These are phyloP conservation scores for Chrysanthemum lavandulifolium DNA, from an alignment of 129 eudicot species.

Conservation along the genomic window DNA sequence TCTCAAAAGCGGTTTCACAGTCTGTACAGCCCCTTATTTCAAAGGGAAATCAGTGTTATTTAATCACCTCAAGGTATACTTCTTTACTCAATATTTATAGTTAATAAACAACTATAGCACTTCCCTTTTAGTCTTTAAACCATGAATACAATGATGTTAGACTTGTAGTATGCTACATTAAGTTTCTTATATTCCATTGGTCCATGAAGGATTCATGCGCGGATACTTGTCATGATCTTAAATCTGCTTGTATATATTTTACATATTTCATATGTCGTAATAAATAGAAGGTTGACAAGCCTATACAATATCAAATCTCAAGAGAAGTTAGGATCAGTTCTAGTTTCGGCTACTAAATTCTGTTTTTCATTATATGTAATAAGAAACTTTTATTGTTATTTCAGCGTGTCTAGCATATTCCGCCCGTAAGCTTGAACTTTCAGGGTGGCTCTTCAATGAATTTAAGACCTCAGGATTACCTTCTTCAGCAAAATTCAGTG, in stretches of 20 bases:
- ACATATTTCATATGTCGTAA: too few relatives aligned
- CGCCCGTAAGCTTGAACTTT: slow-evolving; percentile 78
- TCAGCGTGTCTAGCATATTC: slow-evolving; percentile 65
- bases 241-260: neutral
- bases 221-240: neutral
- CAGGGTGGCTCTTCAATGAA: slow-evolving; percentile 89
- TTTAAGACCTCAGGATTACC: slow-evolving; percentile 81
- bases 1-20: slow-evolving; percentile 55
- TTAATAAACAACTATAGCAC: neutral
- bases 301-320: neutral
- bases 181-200: neutral
- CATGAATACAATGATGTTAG: neutral
- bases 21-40: slow-evolving; percentile 67
- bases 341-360: neutral
- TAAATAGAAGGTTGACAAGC: neutral
- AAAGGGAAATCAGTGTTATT: slow-evolving; percentile 73
- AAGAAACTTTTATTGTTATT: slow-evolving; percentile 1
- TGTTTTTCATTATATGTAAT: neutral
- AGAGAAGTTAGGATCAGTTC: neutral
- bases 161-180: neutral
- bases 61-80: slow-evolving; percentile 69
- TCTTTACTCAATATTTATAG: neutral
- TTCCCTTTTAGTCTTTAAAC: neutral
- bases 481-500: slow-evolving; percentile 73
- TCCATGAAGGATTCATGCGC: neutral